Evolutionary conservation across 306 rosid genomes (phyloP), one percentile per base, ranked within the genome.

Genomic region (Notholithocarpus densiflorus): DNA sequence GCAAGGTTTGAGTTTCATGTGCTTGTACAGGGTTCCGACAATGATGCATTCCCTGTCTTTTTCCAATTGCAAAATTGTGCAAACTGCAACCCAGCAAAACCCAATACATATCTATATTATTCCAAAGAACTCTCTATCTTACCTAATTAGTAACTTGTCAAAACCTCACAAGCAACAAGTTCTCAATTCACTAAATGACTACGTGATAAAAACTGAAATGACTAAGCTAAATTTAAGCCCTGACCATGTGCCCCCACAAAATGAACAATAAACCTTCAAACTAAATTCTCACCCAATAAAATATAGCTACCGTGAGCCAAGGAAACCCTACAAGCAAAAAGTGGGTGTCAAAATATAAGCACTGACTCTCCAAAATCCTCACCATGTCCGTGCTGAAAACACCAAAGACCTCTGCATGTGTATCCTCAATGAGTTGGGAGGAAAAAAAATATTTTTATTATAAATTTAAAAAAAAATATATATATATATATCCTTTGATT

Each of bases 1-100:
- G 43, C 87, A 87, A 82, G 98, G 98, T 82, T 95, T 93, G 80
- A 95, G 97, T 82, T 93, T 90, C 99, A 95, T 95, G 90, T 88
- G 89, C 90, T 95, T 92, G 85, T 86, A 95, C 74, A 91, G 75
- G 76, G 99, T 95, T 74, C 98, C 99, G 52, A 93, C 94, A 62
- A 95, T 60, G 60, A 93, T 76, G 88, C 99, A 93, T 61, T 93
- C 98, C 81, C 93, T 95, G 69, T 85, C 96, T 77, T 84, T 78
- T 79, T 93, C 96, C 90, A 93, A 78, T 71, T 27, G 86, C 91
- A 91, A 80, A 51, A 95, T 89, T 4, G 91, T 89, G 86, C 97
- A 83, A 5, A 95, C 99, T 95, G 86, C 79, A 64, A 61, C 45
- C 79, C 78, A 78, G 21, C n/a, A 37, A 76, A 51, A 75, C n/a